These are phyloP conservation scores for Fusarium clavum DNA, from an alignment of 2,329 filamentous ascomycete species.

Conservation along the genomic window DNA sequence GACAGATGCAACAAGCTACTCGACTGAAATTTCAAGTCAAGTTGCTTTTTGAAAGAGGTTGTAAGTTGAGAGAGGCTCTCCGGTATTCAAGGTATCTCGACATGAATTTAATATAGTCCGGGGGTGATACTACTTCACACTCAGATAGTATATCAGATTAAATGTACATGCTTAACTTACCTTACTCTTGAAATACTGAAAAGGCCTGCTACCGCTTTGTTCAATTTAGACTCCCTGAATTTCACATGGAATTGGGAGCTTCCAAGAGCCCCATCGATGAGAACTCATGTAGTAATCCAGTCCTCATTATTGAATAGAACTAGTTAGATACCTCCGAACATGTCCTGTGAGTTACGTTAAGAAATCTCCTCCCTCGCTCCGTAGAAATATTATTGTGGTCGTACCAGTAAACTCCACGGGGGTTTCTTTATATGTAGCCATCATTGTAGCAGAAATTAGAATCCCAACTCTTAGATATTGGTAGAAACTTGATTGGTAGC, in stretches of 20 bases:
- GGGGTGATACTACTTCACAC: not conserved
- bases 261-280: not conserved
- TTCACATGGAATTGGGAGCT: not conserved
- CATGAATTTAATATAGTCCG: not conserved
- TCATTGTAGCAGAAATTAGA: not conserved
- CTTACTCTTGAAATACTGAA: not conserved
- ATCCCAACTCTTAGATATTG: not conserved
- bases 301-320: not conserved
- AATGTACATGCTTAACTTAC: not conserved
- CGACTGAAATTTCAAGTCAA: not conserved
- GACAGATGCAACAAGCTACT: not conserved
- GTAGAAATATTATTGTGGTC: not conserved
- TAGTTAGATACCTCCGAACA: not conserved
- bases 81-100: not conserved
- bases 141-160: too few relatives aligned
- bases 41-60: not conserved
- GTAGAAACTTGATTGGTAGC: not conserved
- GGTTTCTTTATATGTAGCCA: not conserved
- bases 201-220: not conserved
- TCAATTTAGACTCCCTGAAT: not conserved
- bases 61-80: not conserved
- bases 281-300: not conserved
- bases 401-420: fast-evolving
- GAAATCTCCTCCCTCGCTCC: not conserved
- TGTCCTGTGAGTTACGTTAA: not conserved